Conservation (phyloP, 352 stramenopile genomes). For the Elongisporangium prolatum region DNA sequence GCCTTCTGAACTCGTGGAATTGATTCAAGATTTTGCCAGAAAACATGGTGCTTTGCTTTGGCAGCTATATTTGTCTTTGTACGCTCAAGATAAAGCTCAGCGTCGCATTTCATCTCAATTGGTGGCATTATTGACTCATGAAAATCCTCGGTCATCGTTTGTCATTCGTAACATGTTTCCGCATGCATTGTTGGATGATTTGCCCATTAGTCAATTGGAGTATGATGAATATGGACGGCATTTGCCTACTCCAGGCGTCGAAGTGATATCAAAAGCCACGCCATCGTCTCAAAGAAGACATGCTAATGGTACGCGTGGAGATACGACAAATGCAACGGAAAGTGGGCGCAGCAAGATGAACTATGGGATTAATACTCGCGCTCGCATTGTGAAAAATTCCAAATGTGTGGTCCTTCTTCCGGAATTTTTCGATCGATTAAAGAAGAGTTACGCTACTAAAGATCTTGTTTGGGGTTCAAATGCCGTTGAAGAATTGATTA, state of each 20-base stretch:
- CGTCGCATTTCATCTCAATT: conserved; percentile 83
- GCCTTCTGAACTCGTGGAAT: conserved; percentile 77
- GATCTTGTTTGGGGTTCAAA: conserved; percentile 77
- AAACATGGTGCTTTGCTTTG: conserved; percentile 80
- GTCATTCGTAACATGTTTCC: conserved; percentile 84
- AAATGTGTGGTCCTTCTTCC: conserved; percentile 83
- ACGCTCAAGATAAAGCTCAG: conserved; percentile 80
- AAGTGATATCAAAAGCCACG: conserved; percentile 36
- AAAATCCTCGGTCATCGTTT: conserved; percentile 79
- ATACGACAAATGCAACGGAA: conserved; percentile 65
- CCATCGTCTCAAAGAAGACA: conserved; percentile 31
- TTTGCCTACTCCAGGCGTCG: conserved; percentile 46
- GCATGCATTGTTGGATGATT: conserved; percentile 73
- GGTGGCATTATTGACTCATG: conserved; percentile 79
- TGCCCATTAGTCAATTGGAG: conserved; percentile 64
- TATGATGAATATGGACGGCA: conserved; percentile 83
- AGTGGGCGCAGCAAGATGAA: conserved; percentile 65
- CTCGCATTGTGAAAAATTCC: conserved; percentile 59
- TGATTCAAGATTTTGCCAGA: conserved; percentile 84
- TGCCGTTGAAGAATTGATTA: conserved; percentile 69
- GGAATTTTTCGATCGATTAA: conserved; percentile 83
- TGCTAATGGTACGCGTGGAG: conserved; percentile 30
- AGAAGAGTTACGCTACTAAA: conserved; percentile 71
- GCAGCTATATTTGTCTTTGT: conserved; percentile 81
- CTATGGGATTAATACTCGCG: conserved; percentile 71